phyloP scores from a whole-genome alignment of 371 early-diverging fungal species.

The Furculomyces boomerangus region DNA sequence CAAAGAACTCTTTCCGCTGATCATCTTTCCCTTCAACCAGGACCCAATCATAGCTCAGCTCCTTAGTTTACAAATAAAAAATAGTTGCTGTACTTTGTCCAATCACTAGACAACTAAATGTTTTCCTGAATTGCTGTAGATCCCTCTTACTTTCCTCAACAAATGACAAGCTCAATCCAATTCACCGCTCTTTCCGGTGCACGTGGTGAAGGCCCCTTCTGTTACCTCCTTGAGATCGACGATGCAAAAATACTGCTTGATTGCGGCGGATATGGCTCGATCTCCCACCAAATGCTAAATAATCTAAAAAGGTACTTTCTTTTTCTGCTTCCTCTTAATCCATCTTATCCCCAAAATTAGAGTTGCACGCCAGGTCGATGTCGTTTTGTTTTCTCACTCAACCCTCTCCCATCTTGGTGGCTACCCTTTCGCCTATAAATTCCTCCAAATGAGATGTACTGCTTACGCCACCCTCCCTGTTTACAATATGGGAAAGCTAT shows the following conservation, averaged over 20 bases:
- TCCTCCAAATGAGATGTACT: conserved; percentile 69
- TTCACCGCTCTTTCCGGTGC: conserved; percentile 78
- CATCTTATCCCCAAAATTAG: conserved; percentile 18
- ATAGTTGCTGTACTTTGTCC: background rate
- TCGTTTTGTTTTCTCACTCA: conserved; percentile 79
- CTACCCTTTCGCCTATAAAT: conserved; percentile 58
- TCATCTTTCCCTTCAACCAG: background rate
- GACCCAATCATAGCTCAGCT: background rate
- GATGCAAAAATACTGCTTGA: conserved; percentile 82
- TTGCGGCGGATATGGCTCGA: conserved; percentile 73
- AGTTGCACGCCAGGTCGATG: conserved; percentile 81
- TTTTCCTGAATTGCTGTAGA: too few relatives aligned
- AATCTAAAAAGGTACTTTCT: conserved; percentile 33
- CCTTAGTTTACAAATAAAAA: background rate
- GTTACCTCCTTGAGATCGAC: conserved; percentile 78
- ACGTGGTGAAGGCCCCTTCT: conserved; percentile 60
- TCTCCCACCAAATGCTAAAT: conserved; percentile 32
- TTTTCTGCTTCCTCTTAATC: conserved; percentile 5
- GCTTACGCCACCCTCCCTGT: conserved; percentile 89
- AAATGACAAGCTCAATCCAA: conserved; percentile 47
- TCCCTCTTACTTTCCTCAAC: too few relatives aligned
- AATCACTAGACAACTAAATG: too few relatives aligned
- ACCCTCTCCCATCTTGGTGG: conserved; percentile 83
- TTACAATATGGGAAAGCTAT: conserved; percentile 80
- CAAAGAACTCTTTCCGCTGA: background rate